Percentiles rank a stretch among this genome's conserved stretches.
These are phyloP conservation scores for Apiotrichum montevideense DNA, from an alignment of 1,284 basidiomycete species.

Conservation along the genomic window DNA sequence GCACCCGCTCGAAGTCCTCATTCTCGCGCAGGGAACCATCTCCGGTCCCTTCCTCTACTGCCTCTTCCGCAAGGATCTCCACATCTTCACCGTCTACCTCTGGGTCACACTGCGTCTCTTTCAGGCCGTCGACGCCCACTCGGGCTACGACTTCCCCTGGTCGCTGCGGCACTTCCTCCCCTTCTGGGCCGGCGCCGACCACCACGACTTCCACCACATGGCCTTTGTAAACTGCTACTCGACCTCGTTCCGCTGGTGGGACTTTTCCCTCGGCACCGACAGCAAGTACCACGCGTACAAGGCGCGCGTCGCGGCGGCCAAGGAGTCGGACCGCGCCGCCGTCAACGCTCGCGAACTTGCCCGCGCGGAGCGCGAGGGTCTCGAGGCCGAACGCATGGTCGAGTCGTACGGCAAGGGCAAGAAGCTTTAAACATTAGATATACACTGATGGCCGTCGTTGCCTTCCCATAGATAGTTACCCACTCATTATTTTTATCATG, in stretches of 20 bases:
- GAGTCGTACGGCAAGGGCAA: conserved; percentile 8
- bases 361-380: conserved; percentile 62
- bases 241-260: conserved; percentile 87
- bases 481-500: too few relatives aligned
- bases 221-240: conserved; percentile 60
- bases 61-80: conserved; percentile 49
- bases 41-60: conserved; percentile 78
- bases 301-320: conserved; percentile 54
- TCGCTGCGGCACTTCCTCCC: conserved; percentile 87
- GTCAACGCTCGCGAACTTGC: conserved; percentile 49
- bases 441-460: too few relatives aligned
- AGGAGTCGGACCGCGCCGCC: conserved; percentile 48
- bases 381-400: conserved; percentile 62
- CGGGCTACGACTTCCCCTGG: conserved; percentile 96
- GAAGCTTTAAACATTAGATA: neutral
- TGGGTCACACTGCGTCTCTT: conserved; percentile 88
- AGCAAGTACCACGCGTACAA: conserved; percentile 70
- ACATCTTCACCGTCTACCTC: conserved; percentile 82
- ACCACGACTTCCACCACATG: conserved; percentile 87
- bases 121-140: conserved; percentile 96
- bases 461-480: too few relatives aligned
- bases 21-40: conserved; percentile 80
- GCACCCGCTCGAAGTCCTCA: conserved; percentile 86
- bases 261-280: conserved; percentile 78
- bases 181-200: conserved; percentile 97